Conservation (phyloP, 768 basidiomycete species). For the Amanita subjunquillea region DNA sequence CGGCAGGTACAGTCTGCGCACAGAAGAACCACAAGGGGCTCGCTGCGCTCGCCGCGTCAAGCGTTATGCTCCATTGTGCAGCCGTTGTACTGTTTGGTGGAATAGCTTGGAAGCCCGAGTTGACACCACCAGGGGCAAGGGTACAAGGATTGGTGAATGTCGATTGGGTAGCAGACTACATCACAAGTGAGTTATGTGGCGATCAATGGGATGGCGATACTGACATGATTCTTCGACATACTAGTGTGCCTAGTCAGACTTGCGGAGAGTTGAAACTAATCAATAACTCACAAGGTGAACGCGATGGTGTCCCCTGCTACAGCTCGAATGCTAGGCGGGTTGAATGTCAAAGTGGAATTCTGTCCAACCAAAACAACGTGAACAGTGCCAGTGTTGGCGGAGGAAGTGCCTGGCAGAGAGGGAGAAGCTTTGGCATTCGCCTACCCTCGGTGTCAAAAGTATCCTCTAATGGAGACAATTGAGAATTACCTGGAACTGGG, state of each 20-base stretch:
- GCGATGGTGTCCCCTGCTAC: constrained; percentile 23
- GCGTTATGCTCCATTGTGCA: constrained; percentile 30
- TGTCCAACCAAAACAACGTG: background rate
- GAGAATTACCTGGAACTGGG: constrained; percentile 15
- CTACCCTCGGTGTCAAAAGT: background rate
- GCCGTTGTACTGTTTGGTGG: constrained; percentile 20
- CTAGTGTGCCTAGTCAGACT: constrained; percentile 8
- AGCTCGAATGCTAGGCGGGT: constrained; percentile 13
- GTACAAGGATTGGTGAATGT: constrained; percentile 33
- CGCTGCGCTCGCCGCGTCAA: constrained; percentile 27
- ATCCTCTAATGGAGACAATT: background rate
- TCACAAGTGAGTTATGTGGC: background rate
- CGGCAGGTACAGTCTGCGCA: constrained; percentile 29
- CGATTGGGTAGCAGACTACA: constrained; percentile 34
- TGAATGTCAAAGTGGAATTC: constrained; percentile 4
- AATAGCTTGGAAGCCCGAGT: constrained; percentile 42
- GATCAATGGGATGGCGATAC: constrained; percentile 2
- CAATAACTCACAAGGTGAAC: constrained; percentile 25
- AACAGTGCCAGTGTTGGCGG: constrained; percentile 5
- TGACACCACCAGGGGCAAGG: constrained; percentile 25
- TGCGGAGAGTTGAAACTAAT: background rate
- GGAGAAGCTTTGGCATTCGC: background rate
- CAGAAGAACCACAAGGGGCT: constrained; percentile 57
- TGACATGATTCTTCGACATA: constrained; percentile 21
- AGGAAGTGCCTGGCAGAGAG: background rate